Evolutionary conservation across 1,139 yeast genomes (phyloP).

Genomic region (Suhomyces atakaporum): DNA sequence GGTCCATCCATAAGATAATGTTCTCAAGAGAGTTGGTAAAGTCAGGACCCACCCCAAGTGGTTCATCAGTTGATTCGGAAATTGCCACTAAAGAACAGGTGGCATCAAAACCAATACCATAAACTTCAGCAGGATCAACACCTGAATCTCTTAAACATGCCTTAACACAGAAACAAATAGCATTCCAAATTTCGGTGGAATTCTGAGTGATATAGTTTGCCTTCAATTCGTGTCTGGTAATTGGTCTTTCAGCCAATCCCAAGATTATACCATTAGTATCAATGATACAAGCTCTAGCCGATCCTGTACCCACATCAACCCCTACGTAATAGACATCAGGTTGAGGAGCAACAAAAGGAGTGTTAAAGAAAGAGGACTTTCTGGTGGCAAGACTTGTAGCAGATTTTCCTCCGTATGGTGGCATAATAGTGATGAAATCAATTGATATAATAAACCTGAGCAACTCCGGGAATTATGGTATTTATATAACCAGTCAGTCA

Average conservation of each 20-base stretch:
- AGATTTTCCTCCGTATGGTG: constrained; percentile 22
- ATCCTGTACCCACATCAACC: constrained; percentile 97
- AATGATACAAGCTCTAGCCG: constrained; percentile 91
- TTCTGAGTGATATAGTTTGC: constrained; percentile 79
- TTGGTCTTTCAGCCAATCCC: constrained; percentile 78
- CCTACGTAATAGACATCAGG: constrained; percentile 74
- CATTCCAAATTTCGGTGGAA: constrained; percentile 90
- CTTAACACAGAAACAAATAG: constrained; percentile 81
- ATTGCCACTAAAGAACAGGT: constrained; percentile 92
- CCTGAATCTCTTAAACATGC: constrained; percentile 72
- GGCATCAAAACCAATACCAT: constrained; percentile 95
- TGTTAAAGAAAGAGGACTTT: constrained; percentile 41
- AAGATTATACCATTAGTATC: constrained; percentile 81
- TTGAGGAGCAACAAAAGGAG: constrained; percentile 43
- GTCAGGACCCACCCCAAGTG: constrained; percentile 92
- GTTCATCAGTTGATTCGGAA: constrained; percentile 62
- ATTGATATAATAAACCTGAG: too few relatives aligned
- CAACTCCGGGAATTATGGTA: too few relatives aligned
- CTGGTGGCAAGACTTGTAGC: constrained; percentile 45
- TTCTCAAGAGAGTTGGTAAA: constrained; percentile 72
- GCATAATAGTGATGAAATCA: too few relatives aligned
- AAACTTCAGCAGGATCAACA: constrained; percentile 63
- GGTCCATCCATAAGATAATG: constrained; percentile 97
- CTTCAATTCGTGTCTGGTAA: constrained; percentile 72
- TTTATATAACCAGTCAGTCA: too few relatives aligned